phyloP scores from a whole-genome alignment of 306 rosid species.

The Bauhinia variegata region DNA sequence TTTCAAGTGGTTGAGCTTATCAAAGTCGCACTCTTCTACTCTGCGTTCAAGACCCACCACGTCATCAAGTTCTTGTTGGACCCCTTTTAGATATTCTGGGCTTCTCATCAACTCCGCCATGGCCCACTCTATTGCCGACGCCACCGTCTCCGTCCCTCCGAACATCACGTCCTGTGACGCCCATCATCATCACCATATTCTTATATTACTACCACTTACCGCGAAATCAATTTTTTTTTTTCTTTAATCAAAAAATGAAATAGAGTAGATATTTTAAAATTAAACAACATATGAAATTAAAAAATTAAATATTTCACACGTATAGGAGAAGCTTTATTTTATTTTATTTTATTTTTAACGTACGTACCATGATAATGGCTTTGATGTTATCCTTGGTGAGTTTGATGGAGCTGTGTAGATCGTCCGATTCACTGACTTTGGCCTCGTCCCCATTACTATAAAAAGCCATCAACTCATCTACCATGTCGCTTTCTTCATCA shows the following conservation, averaged over 20 bases:
- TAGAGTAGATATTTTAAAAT: too few species aligned
- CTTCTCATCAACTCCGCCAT: slow-evolving; percentile 67
- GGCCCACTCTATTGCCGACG: slow-evolving; percentile 83
- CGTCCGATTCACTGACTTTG: slow-evolving; percentile 38
- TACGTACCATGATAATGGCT: slow-evolving; percentile 76
- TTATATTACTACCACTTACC: too few species aligned
- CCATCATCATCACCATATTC: too few species aligned
- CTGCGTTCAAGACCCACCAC: slow-evolving; percentile 65
- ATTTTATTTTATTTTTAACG: too few species aligned
- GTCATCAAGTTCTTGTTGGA: slow-evolving; percentile 57
- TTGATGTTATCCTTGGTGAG: slow-evolving; percentile 79
- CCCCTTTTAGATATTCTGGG: slow-evolving; percentile 62
- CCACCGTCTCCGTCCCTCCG: slow-evolving; percentile 90
- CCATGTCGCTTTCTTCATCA: slow-evolving; percentile 63
- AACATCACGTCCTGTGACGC: slow-evolving; percentile 80
- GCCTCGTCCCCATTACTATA: slow-evolving; percentile 40
- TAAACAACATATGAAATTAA: too few species aligned
- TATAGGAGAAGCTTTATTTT: too few species aligned
- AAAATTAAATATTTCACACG: too few species aligned
- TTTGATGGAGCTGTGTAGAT: slow-evolving; percentile 48
- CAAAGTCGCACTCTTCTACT: slow-evolving; percentile 63
- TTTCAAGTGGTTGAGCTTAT: slow-evolving; percentile 51
- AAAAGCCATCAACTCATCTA: slow-evolving; percentile 74
- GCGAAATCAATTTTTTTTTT: too few species aligned
- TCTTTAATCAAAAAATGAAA: too few species aligned